Percentiles rank a stretch among this genome's conserved stretches.
Conservation (phyloP, 1,284 basidiomycete genomes). For the Irpex rosettiformis region DNA sequence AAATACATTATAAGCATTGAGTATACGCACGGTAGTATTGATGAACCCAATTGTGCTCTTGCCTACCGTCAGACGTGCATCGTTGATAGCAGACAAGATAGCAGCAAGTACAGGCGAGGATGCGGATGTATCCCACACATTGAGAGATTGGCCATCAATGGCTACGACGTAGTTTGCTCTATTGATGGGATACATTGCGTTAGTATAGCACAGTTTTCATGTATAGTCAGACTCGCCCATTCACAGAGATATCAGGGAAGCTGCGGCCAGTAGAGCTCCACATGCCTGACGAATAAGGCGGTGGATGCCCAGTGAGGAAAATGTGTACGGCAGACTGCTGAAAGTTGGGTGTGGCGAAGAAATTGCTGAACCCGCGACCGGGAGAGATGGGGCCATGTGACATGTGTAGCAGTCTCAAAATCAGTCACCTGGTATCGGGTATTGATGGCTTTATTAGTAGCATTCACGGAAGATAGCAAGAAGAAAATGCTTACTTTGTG, state of each 20-base stretch:
- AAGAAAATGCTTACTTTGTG: constrained; percentile 32
- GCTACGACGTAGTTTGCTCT: constrained; percentile 5
- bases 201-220: not conserved
- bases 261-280: constrained; percentile 29
- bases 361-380: constrained; percentile 41
- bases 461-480: not conserved
- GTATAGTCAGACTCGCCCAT: constrained; percentile 19
- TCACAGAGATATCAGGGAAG: constrained; percentile 31
- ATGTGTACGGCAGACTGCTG: not conserved
- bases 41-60: constrained; percentile 52
- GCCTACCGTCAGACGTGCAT: constrained; percentile 41
- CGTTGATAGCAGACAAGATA: constrained; percentile 60
- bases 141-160: constrained; percentile 28
- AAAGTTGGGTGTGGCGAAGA: constrained; percentile 34
- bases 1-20: constrained; percentile 11
- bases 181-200: not conserved
- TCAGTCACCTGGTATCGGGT: constrained; percentile 31
- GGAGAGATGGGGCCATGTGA: not conserved
- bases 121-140: constrained; percentile 39
- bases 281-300: constrained; percentile 24
- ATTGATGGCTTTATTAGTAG: constrained; percentile 1
- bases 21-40: constrained; percentile 51
- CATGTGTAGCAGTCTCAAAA: constrained; percentile 34
- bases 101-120: constrained; percentile 40
- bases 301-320: constrained; percentile 22